Evolutionary conservation across 805 yeast species (phyloP).

Genomic region (Myxozyma udenii): DNA sequence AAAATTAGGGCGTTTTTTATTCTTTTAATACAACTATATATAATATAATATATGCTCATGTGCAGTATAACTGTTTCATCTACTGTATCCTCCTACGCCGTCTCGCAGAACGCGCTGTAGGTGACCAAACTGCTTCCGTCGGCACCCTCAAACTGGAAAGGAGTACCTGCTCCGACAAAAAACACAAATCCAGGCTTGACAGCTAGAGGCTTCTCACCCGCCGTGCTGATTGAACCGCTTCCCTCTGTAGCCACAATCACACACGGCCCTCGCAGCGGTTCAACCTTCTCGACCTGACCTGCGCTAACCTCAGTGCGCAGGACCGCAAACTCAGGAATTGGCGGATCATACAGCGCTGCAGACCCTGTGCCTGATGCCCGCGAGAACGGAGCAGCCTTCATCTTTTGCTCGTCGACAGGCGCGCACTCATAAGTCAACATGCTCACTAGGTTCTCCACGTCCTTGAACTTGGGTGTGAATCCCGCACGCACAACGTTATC

Average conservation of each 20-base stretch:
- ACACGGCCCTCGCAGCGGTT: slow-evolving; percentile 79
- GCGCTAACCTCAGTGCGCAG: slow-evolving; percentile 67
- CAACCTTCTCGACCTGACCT: slow-evolving; percentile 52
- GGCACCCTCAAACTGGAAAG: slow-evolving; percentile 50
- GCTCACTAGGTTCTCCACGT: slow-evolving; percentile 80
- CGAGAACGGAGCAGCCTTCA: slow-evolving; percentile 60
- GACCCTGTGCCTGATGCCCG: slow-evolving; percentile 39
- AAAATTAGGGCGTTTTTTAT: background rate
- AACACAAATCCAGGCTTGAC: slow-evolving; percentile 74
- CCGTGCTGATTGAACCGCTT: slow-evolving; percentile 54
- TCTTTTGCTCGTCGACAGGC: slow-evolving; percentile 88
- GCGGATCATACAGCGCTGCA: slow-evolving; percentile 74
- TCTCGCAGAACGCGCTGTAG: slow-evolving; percentile 89
- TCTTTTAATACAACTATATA: background rate
- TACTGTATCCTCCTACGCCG: too few relatives aligned
- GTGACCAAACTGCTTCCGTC: slow-evolving; percentile 53
- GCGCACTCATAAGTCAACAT: slow-evolving; percentile 89
- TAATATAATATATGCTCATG: background rate
- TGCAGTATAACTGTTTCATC: too few relatives aligned
- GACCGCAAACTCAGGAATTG: slow-evolving; percentile 95
- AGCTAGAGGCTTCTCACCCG: slow-evolving; percentile 41
- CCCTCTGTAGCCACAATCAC: slow-evolving; percentile 83
- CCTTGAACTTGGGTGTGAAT: slow-evolving; percentile 98
- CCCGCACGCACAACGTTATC: slow-evolving; percentile 99
- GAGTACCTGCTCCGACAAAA: slow-evolving; percentile 76